Evolutionary conservation across 371 early-diverging fungal genomes (phyloP).

Genomic region (Umbelopsis sp.): DNA sequence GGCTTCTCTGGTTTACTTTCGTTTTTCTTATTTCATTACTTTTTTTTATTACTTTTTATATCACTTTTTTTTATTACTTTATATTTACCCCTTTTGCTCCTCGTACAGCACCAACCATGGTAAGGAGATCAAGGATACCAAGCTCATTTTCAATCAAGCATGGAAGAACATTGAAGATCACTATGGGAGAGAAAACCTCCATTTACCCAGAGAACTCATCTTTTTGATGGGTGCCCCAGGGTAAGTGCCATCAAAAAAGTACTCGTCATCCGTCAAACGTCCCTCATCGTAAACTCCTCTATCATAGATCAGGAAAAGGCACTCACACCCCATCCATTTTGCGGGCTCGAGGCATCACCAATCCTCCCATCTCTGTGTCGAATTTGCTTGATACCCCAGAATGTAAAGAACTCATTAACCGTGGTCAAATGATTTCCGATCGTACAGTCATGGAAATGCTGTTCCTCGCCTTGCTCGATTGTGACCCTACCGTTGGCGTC

Average conservation of each 20-base stretch:
- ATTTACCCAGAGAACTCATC: slow-evolving; percentile 67
- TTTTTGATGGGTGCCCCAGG: slow-evolving; percentile 78
- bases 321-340: slow-evolving; percentile 71
- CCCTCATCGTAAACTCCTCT: not conserved
- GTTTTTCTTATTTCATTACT: too few species aligned
- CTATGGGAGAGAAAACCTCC: slow-evolving; percentile 63
- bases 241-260: slow-evolving; percentile 23
- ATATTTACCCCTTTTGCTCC: too few species aligned
- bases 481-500: slow-evolving; percentile 66
- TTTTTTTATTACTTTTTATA: too few species aligned
- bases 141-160: slow-evolving; percentile 70
- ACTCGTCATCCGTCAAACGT: not conserved
- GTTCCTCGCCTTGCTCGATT: slow-evolving; percentile 61
- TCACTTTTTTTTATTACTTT: too few species aligned
- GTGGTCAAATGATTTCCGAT: slow-evolving; percentile 70
- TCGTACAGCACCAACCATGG: not conserved
- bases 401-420: slow-evolving; percentile 66
- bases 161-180: slow-evolving; percentile 70
- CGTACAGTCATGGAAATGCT: slow-evolving; percentile 64
- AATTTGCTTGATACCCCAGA: slow-evolving; percentile 66
- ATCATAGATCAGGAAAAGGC: slow-evolving; percentile 62
- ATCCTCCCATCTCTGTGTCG: slow-evolving; percentile 68
- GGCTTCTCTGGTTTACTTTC: too few species aligned
- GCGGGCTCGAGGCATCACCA: slow-evolving; percentile 65
- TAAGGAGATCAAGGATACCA: slow-evolving; percentile 67